Base-by-base conservation (phyloP, 352 stramenopile species). In the Pythium oligandrum region DNA sequence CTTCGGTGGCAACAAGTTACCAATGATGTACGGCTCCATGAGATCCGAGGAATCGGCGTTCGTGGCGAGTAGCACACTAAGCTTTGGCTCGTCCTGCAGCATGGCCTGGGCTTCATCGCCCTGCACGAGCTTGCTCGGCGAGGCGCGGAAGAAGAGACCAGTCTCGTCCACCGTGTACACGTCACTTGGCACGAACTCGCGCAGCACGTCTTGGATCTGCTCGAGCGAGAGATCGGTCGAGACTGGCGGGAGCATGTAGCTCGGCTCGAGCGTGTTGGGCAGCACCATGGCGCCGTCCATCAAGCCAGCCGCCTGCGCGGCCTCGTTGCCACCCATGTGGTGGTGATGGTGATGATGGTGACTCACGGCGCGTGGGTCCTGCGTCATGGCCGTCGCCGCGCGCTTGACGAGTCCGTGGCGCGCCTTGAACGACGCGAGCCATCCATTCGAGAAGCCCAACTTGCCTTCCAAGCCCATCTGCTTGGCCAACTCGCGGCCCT, bases 81-180 rank as follows among this genome's bases (percentile, higher is more conserved):
- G 66, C 46, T 77, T 67, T 7, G 81, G 64, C 51, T 94, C 83
- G 38, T 92, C 71, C 0, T 71, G 69, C n/a, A 94, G 73, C 55
- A 89, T 68, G 3, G 71, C 68, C 66, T 94, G 79, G 0, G 78
- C 75, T 7, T 94, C 80, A 54, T 94, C 83, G 35, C 83, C 78
- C 55, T 92, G 79, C 34, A 90, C 75, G 10, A 94, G 76, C 55
- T 90, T 91, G 59, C 84, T 87, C 1, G 83, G 83, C n/a, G 83
- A 83, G n/a, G 81, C 78, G 45, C 83, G 83, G 63, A 77, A 94
- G 64, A 90, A 94, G n/a, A 94, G 51, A 0, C 81, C 83, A 3
- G 81, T 94, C 55, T 94, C 83, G 49, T 94, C 83, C 53, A 94
- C 83, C 30, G 83, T 92, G 69, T 91, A 94, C 46, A 94, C 68